phyloP scores from a whole-genome alignment of 306 rosid species.

The Ziziphus jujuba region DNA sequence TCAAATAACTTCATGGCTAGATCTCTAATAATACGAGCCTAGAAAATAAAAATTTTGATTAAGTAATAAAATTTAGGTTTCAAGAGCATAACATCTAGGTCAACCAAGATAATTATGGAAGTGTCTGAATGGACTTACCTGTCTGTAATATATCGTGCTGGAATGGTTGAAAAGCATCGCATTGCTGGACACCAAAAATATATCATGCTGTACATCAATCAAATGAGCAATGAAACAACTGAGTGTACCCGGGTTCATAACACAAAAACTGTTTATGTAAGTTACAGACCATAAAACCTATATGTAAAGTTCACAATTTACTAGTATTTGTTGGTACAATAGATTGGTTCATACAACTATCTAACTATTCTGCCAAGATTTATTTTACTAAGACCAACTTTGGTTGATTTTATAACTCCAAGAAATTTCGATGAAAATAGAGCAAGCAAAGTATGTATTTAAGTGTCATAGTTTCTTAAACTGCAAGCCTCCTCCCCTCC shows the following conservation, averaged over 20 bases:
- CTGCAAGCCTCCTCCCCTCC: not conserved
- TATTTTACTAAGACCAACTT: not conserved
- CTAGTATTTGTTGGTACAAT: not conserved
- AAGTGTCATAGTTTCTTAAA: not conserved
- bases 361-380: not conserved
- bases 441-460: not conserved
- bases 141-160: constrained; percentile 2
- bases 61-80: not conserved
- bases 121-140: constrained; percentile 11
- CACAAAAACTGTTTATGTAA: too few relatives aligned
- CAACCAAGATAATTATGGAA: not conserved
- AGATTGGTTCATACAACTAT: not conserved
- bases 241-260: not conserved
- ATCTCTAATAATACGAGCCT: constrained; percentile 24
- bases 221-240: constrained; percentile 4
- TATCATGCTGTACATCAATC: constrained; percentile 26
- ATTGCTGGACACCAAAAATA: constrained; percentile 21
- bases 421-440: not conserved
- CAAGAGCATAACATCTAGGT: not conserved
- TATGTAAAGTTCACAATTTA: not conserved
- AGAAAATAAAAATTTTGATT: constrained; percentile 5
- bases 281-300: not conserved
- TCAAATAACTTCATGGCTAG: constrained; percentile 21
- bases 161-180: constrained; percentile 26
- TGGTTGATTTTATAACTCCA: not conserved